Base-by-base conservation (phyloP, 2,329 filamentous ascomycete genomes). In the Rhynchosporium graminicola region DNA sequence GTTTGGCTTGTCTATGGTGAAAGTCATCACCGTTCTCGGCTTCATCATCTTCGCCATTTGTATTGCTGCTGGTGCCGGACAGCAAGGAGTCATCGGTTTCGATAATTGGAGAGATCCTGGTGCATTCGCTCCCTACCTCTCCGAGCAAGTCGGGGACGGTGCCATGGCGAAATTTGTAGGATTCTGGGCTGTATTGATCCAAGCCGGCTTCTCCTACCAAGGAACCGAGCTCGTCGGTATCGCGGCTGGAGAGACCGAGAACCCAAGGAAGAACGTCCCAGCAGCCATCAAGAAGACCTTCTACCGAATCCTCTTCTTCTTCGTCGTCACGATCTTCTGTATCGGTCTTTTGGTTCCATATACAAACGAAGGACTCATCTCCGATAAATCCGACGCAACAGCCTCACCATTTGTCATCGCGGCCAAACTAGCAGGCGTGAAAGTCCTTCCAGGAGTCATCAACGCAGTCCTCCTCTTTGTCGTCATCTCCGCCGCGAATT, bases 401-500 rank as follows among this genome's bases (percentile, higher is more conserved):
- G 82, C 85, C 1, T 87, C 83, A 38, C 87, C 87, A 1, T 85
- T 87, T 74, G 84, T 87, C 57, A 83, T 87, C 67, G 82, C 83
- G 36, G 82, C 81, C 43, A 78, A 80, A 40, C 79, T 83, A 20
- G 88, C 87, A 36, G 87, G 87, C 46, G 85, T 91, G 62, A 77
- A 78, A 7, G 82, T 84, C 3, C 82, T 91, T 3, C 83, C 86
- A 5, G 79, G 84, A 69, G 87, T 93, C 72, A 87, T 94, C 80
- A 94, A 94, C 75, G 89, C 86, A 15, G 86, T 92, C 7, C 83
- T 94, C 9, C 80, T 94, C 28, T 91, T 89, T 0, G 90, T 89
- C 3, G 90, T 92, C 7, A 85, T 92, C 68, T 91, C 89, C 0
- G 90, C 90, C 5, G 90, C 88, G 63, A 91, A 90, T 76, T 89